Evolutionary conservation across 129 eudicot species (phyloP).

Genomic region (Erigeron canadensis): DNA sequence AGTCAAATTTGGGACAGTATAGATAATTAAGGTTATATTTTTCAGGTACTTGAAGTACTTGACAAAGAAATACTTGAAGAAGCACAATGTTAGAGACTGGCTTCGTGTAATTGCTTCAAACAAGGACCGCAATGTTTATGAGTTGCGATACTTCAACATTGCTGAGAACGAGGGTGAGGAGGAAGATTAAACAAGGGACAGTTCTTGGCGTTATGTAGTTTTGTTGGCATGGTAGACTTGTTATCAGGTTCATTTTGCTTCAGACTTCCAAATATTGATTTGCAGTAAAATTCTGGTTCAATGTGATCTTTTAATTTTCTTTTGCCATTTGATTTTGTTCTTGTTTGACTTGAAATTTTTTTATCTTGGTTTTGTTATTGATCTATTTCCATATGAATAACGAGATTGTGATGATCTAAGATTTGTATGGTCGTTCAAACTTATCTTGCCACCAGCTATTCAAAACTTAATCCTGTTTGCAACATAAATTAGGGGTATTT

Average conservation of each 20-base stretch:
- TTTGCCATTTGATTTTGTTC: background rate
- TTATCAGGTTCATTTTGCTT: background rate
- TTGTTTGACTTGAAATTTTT: too few relatives aligned
- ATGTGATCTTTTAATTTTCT: constrained; percentile 3
- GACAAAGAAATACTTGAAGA: constrained; percentile 53
- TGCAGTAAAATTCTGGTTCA: constrained; percentile 21
- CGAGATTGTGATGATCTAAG: too few relatives aligned
- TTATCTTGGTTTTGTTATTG: background rate
- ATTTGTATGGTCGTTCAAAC: too few relatives aligned
- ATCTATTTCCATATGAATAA: too few relatives aligned
- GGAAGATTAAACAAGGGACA: constrained; percentile 30
- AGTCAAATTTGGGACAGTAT: background rate
- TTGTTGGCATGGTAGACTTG: constrained; percentile 20
- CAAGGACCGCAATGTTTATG: constrained; percentile 49
- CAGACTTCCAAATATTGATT: constrained; percentile 27
- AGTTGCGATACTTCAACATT: constrained; percentile 48
- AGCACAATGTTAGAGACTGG: constrained; percentile 51
- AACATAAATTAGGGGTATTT: too few relatives aligned
- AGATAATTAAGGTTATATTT: background rate
- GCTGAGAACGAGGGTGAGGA: constrained; percentile 56
- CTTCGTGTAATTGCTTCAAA: constrained; percentile 48
- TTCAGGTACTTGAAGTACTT: constrained; percentile 42
- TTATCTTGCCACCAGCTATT: too few relatives aligned
- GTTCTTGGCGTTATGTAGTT: constrained; percentile 5
- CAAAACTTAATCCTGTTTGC: too few relatives aligned